A percentile compares a stretch with the other conserved stretches of the same genome.
Conservation (phyloP, 78 protist species). For the Anaeramoeba flamelloides region DNA sequence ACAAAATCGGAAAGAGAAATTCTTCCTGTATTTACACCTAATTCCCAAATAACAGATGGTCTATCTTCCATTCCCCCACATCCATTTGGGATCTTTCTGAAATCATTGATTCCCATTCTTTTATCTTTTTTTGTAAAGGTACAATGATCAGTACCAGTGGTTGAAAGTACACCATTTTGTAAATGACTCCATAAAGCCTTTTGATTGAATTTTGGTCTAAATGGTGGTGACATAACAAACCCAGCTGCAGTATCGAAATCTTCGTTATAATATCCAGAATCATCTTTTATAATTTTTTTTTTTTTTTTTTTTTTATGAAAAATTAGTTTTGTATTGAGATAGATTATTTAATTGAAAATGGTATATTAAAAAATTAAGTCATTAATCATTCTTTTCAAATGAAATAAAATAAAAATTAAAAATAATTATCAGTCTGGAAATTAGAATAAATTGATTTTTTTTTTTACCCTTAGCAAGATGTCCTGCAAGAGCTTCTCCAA, state of each 20-base stretch:
- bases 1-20: constrained; percentile 19
- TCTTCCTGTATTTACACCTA: background rate
- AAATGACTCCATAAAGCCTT: background rate
- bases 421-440: background rate
- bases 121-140: background rate
- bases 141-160: constrained; percentile 39
- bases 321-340: background rate
- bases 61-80: constrained; percentile 67
- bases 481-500: constrained; percentile 66
- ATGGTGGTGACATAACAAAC: constrained; percentile 73
- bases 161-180: constrained; percentile 12
- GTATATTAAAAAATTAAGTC: background rate
- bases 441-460: background rate
- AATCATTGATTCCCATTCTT: constrained; percentile 56
- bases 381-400: background rate
- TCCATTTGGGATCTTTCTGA: constrained; percentile 47
- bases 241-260: constrained; percentile 65
- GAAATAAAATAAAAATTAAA: background rate
- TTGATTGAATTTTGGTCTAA: constrained; percentile 30
- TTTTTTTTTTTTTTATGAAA: background rate
- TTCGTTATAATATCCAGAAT: background rate
- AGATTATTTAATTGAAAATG: background rate
- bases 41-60: constrained; percentile 46
- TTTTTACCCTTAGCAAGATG: constrained; percentile 50
- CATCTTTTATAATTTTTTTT: background rate